Evolutionary conservation across 164 flowering plant species (phyloP), one percentile per base, ranked within the genome.

Genomic region (Amborella trichopoda): DNA sequence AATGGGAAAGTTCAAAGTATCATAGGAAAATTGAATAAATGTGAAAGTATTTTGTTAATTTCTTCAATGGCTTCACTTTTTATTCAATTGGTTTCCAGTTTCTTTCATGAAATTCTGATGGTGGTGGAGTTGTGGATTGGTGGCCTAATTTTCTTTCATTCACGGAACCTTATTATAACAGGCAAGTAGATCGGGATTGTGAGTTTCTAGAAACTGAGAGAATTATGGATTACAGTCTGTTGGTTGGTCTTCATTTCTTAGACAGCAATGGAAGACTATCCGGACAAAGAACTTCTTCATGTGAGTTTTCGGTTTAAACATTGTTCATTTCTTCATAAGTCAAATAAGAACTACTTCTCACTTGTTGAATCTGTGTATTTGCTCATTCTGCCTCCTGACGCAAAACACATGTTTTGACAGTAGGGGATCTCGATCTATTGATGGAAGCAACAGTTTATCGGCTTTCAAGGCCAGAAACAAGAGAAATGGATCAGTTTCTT

Each of bases 141-240:
- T n/a, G n/a, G n/a, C n/a, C n/a, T n/a, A n/a, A n/a, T n/a, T n/a
- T n/a, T n/a, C n/a, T n/a, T n/a, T n/a, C n/a, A n/a, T n/a, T n/a
- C n/a, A n/a, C n/a, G n/a, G n/a, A n/a, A n/a, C n/a, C n/a, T n/a
- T n/a, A n/a, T n/a, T 40, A 12, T 26, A 43, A 22, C 78, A 85
- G 91, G 42, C 95, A 85, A 76, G 71, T 85, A 34, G 72, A 82
- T 37, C 66, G 74, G 24, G 95, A 85, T 39, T 81, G 91, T 44
- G 75, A 82, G 62, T 85, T 81, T 59, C 67, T 85, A 58, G 95
- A 85, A 66, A 67, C 81, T 2, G 95, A 75, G 60, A 62, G 76
- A 54, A 85, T 84, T n/a, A 84, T 84, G 95, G 95, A 84, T 63
- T 84, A 84, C 50, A 84, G 95, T 69, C 75, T 85, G 26, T 60